A percentile compares a stretch with the other conserved stretches of the same genome.
Evolutionary conservation across 2,329 filamentous ascomycete genomes (phyloP).

Genomic region (Chaetomiaceae sp.): DNA sequence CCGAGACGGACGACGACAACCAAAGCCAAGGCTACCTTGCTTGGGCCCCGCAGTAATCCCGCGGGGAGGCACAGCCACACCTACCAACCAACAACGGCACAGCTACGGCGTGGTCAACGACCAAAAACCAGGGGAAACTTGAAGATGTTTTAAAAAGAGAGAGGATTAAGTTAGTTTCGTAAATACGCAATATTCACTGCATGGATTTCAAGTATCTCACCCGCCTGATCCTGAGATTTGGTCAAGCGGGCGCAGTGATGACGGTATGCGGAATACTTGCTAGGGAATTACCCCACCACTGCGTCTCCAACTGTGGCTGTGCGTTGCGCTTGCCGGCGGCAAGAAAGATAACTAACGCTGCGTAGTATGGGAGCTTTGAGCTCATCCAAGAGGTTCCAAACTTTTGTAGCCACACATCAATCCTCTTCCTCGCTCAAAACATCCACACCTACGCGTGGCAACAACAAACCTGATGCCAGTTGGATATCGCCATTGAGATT

Average conservation of each 20-base stretch:
- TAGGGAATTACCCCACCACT: not conserved
- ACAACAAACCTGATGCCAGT: not conserved
- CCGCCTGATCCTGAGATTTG: too few species aligned
- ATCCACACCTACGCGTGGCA: too few species aligned
- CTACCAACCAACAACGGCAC: constrained; percentile 18
- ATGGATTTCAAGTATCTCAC: too few species aligned
- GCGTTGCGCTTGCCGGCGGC: not conserved
- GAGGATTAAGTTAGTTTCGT: too few species aligned
- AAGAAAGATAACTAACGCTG: too few species aligned
- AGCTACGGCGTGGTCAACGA: not conserved
- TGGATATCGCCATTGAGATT: not conserved
- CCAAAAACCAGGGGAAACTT: not conserved
- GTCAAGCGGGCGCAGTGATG: too few species aligned
- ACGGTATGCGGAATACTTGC: too few species aligned
- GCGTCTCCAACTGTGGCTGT: not conserved
- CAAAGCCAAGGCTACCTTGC: constrained; percentile 14
- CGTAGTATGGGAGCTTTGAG: not conserved
- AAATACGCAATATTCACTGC: too few species aligned
- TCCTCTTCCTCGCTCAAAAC: too few species aligned
- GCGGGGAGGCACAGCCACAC: constrained; percentile 20
- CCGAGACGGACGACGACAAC: constrained; percentile 17
- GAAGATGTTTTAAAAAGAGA: too few species aligned
- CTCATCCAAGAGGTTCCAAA: not conserved
- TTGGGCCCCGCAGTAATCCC: constrained; percentile 21
- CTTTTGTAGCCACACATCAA: too few species aligned